Conservation (phyloP, 805 yeast genomes). For the Cyberlindnera misumaiensis region DNA sequence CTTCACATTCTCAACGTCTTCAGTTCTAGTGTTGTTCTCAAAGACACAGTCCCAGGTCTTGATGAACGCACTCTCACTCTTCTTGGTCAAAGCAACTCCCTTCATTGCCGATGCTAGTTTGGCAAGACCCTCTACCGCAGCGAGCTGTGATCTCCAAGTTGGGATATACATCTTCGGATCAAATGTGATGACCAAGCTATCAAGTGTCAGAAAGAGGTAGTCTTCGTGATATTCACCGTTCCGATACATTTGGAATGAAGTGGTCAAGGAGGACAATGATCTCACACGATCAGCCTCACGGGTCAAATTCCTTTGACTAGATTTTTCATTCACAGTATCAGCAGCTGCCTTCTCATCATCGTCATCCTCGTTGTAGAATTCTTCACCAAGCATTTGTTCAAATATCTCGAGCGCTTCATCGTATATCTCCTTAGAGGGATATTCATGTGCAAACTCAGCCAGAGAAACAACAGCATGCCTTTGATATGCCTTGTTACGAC, state of each 20-base stretch:
- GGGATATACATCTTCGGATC: conserved; percentile 24
- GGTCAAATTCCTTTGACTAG: conserved; percentile 36
- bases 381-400: conserved; percentile 30
- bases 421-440: conserved; percentile 26
- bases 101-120: conserved; percentile 15
- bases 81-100: conserved; percentile 4
- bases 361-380: conserved; percentile 33
- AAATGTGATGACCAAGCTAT: conserved; percentile 22
- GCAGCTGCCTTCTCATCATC: conserved; percentile 27
- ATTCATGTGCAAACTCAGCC: conserved; percentile 41
- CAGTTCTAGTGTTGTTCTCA: conserved; percentile 27
- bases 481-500: conserved; percentile 62
- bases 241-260: conserved; percentile 24
- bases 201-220: conserved; percentile 26
- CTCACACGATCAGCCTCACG: conserved; percentile 41
- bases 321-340: conserved; percentile 28
- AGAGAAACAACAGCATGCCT: conserved; percentile 44
- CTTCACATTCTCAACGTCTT: conserved; percentile 53
- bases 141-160: conserved; percentile 59
- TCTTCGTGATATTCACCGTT: conserved; percentile 15
- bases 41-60: conserved; percentile 22
- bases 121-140: conserved; percentile 35
- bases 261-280: conserved; percentile 31
- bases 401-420: conserved; percentile 28
- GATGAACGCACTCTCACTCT: conserved; percentile 6